Evolutionary conservation across 768 basidiomycete genomes (phyloP).

Genomic region (Coprinopsis sp.): DNA sequence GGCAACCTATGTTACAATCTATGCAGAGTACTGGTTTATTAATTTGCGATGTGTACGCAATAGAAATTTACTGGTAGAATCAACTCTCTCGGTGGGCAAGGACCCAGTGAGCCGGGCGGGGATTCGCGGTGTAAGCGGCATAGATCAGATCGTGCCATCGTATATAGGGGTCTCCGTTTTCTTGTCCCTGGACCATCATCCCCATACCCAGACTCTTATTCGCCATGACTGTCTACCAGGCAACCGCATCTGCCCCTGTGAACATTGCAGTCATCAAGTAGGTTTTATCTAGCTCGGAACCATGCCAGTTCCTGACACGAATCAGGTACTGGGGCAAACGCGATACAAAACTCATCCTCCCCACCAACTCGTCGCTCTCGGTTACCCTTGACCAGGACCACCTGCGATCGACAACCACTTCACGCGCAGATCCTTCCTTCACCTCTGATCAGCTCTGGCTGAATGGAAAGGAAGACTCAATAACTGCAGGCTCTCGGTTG

Average conservation of each 20-base stretch:
- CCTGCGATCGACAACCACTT: slow-evolving; percentile 89
- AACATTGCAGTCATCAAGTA: slow-evolving; percentile 99
- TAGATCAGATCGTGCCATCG: no score
- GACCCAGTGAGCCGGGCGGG: no score
- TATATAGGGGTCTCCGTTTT: no score
- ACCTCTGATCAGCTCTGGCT: slow-evolving; percentile 84
- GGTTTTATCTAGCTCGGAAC: slow-evolving; percentile 7
- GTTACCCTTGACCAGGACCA: slow-evolving; percentile 97
- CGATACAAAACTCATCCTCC: slow-evolving; percentile 89
- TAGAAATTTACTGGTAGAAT: no score
- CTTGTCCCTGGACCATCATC: no score
- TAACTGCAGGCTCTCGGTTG: slow-evolving; percentile 75
- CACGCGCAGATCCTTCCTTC: slow-evolving; percentile 75
- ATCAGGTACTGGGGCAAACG: slow-evolving; percentile 98
- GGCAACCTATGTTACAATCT: no score
- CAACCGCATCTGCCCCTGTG: slow-evolving; percentile 88
- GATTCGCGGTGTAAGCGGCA: no score
- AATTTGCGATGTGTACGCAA: no score
- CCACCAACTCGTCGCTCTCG: slow-evolving; percentile 97
- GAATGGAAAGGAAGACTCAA: slow-evolving; percentile 88
- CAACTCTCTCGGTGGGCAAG: no score
- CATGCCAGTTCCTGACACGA: neutral
- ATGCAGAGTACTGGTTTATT: no score
- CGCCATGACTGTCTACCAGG: slow-evolving; percentile 59
- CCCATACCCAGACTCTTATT: no score